These are phyloP conservation scores for Aspergillus brasiliensis DNA, from an alignment of 2,329 filamentous ascomycete genomes.

Conservation along the genomic window DNA sequence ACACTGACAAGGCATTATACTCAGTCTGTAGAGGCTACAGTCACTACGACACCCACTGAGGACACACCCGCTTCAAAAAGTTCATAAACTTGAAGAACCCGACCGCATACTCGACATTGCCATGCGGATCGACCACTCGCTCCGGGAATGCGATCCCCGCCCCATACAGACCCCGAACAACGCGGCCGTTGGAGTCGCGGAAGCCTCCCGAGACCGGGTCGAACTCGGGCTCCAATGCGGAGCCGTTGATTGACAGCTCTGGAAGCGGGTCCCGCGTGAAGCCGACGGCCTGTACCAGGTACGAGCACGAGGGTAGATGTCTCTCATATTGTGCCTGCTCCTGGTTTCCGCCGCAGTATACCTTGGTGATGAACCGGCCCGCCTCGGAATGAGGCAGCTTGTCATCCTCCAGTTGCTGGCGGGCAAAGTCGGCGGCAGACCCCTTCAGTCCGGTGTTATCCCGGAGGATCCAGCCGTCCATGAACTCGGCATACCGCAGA, in stretches of 20 bases:
- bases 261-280: slow-evolving; percentile 57
- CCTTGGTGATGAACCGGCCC: slow-evolving; percentile 50
- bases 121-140: slow-evolving; percentile 60
- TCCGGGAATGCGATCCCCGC: slow-evolving; percentile 68
- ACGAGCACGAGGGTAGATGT: slow-evolving; percentile 52
- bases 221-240: slow-evolving; percentile 29
- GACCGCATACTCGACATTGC: slow-evolving; percentile 64
- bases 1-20: too few species aligned
- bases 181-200: slow-evolving; percentile 44
- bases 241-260: slow-evolving; percentile 41
- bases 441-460: slow-evolving; percentile 69
- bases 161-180: slow-evolving; percentile 58
- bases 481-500: slow-evolving; percentile 63
- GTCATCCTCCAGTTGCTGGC: slow-evolving; percentile 59
- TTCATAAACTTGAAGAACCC: slow-evolving; percentile 69
- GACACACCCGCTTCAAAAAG: slow-evolving; percentile 58
- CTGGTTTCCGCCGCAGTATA: slow-evolving; percentile 46
- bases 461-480: slow-evolving; percentile 64
- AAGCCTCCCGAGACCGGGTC: slow-evolving; percentile 49
- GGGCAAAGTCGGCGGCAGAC: slow-evolving; percentile 61
- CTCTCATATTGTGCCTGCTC: slow-evolving; percentile 52
- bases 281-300: slow-evolving; percentile 62
- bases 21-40: too few species aligned
- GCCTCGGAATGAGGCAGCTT: slow-evolving; percentile 50
- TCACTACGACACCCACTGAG: slow-evolving; percentile 46